phyloP scores from a whole-genome alignment of 1,139 yeast species.

The Pichia sp. region DNA sequence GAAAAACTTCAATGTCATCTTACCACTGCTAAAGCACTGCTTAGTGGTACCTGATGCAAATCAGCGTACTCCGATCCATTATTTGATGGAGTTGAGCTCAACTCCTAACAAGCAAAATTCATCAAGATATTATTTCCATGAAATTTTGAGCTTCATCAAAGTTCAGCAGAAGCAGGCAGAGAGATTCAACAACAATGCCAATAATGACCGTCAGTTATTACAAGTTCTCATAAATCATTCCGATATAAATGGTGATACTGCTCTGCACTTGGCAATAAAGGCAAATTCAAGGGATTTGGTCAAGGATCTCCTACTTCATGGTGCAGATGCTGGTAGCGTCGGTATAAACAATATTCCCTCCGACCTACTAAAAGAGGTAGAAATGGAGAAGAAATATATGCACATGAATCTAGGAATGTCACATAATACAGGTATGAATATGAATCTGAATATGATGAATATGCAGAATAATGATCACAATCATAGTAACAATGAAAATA shows the following conservation, averaged over 20 bases:
- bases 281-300: conserved; percentile 37
- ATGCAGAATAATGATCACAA: not conserved
- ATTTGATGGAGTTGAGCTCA: conserved; percentile 58
- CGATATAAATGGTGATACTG: conserved; percentile 66
- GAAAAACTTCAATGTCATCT: conserved; percentile 65
- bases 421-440: not conserved
- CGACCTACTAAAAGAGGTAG: conserved; percentile 25
- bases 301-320: conserved; percentile 30
- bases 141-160: conserved; percentile 33
- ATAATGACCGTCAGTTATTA: conserved; percentile 41
- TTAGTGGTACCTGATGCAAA: conserved; percentile 66
- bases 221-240: conserved; percentile 63
- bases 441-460: not conserved
- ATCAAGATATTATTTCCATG: conserved; percentile 37
- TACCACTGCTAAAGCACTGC: conserved; percentile 67
- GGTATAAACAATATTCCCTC: conserved; percentile 22
- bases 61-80: conserved; percentile 72
- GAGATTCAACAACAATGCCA: conserved; percentile 19
- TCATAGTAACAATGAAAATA: not conserved
- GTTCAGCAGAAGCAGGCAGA: conserved; percentile 31
- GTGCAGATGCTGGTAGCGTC: conserved; percentile 38
- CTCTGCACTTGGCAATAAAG: conserved; percentile 58
- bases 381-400: conserved; percentile 16
- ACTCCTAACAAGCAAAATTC: conserved; percentile 43
- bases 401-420: not conserved